Evolutionary conservation across 2,329 filamentous ascomycete genomes (phyloP).

Genomic region (Talaromyces funiculosus): DNA sequence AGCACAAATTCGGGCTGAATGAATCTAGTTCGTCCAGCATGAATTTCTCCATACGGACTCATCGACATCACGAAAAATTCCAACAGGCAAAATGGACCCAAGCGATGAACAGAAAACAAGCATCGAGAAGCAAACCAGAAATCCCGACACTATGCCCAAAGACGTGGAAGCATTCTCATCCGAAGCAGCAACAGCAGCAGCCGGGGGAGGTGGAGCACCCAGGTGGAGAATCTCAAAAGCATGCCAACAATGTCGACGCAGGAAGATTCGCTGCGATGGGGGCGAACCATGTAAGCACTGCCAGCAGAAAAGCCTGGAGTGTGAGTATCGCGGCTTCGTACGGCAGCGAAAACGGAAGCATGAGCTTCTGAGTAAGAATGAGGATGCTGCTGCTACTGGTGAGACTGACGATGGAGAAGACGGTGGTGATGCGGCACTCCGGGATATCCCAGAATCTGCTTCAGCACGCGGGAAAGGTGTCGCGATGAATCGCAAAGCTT

Average conservation of each 20-base stretch:
- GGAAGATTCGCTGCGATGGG: slow-evolving; percentile 40
- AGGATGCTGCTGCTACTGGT: slow-evolving; percentile 17
- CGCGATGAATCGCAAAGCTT: not conserved
- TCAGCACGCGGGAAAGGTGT: not conserved
- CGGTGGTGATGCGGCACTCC: not conserved
- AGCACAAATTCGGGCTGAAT: not conserved
- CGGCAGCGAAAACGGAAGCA: slow-evolving; percentile 32
- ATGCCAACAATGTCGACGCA: slow-evolving; percentile 37
- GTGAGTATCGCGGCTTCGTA: slow-evolving; percentile 34
- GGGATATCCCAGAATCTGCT: not conserved
- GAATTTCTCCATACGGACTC: not conserved
- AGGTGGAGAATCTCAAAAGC: slow-evolving; percentile 36
- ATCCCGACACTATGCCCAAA: not conserved
- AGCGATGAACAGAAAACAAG: not conserved
- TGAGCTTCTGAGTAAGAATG: slow-evolving; percentile 15
- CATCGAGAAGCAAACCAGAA: not conserved
- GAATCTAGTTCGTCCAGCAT: not conserved
- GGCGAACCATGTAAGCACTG: slow-evolving; percentile 38
- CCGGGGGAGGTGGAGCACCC: not conserved
- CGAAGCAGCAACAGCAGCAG: slow-evolving; percentile 14
- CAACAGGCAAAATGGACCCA: too few species aligned
- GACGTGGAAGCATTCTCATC: slow-evolving; percentile 19
- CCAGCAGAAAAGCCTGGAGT: slow-evolving; percentile 26
- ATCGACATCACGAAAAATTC: not conserved
- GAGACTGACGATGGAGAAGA: not conserved